Evolutionary conservation across 2,329 filamentous ascomycete genomes (phyloP).

Genomic region (Metarhizium humberi): DNA sequence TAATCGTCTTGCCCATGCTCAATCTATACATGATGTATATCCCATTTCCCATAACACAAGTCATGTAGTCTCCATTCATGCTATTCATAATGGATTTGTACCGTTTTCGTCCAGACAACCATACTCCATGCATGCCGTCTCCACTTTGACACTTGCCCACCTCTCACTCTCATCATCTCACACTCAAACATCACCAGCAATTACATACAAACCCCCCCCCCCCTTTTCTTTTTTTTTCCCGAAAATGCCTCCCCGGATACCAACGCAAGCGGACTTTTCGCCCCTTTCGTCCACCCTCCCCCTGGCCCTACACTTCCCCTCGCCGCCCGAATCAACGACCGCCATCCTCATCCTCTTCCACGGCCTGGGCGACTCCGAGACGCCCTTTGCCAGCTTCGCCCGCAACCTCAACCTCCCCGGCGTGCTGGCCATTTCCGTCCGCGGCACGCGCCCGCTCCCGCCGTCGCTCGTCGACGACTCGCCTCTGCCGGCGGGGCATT

Average conservation of each 20-base stretch:
- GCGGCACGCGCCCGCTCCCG: constrained; percentile 60
- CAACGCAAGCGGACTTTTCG: constrained; percentile 40
- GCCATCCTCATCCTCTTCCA: constrained; percentile 77
- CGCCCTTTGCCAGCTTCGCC: constrained; percentile 60
- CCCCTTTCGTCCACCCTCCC: constrained; percentile 31
- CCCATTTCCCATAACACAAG: too few relatives aligned
- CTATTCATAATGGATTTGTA: too few relatives aligned
- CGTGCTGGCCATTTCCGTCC: constrained; percentile 65
- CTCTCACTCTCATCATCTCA: background rate
- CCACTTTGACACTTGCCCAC: too few relatives aligned
- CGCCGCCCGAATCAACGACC: constrained; percentile 51
- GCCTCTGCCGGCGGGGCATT: constrained; percentile 21
- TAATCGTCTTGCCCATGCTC: too few relatives aligned
- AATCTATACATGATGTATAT: too few relatives aligned
- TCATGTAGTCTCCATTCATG: too few relatives aligned
- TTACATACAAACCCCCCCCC: background rate
- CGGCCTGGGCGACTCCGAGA: constrained; percentile 69
- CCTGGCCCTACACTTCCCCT: constrained; percentile 38
- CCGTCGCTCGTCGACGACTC: constrained; percentile 44
- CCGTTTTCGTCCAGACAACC: too few relatives aligned
- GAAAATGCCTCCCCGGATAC: constrained; percentile 38
- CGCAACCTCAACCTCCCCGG: constrained; percentile 63
- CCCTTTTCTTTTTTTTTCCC: too few relatives aligned
- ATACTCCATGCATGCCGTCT: too few relatives aligned
- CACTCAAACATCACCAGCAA: constrained; percentile 1